Conservation (phyloP, 2,329 filamentous ascomycete species). For the Xenosphaeropsis pyriputrescens region DNA sequence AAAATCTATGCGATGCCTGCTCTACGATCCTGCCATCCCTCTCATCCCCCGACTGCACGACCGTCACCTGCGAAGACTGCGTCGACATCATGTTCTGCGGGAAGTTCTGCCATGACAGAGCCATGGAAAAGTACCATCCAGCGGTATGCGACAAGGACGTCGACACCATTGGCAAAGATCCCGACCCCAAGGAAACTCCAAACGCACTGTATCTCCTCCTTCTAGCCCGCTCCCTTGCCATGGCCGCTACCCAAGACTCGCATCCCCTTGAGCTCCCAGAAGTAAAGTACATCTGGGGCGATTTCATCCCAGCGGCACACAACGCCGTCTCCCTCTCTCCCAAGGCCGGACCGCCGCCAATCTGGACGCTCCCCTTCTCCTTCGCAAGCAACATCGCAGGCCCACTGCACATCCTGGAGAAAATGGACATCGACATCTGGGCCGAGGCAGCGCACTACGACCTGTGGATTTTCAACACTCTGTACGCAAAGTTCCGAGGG, state of each 20-base stretch:
- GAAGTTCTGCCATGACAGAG: constrained; percentile 39
- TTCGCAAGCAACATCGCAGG: constrained; percentile 63
- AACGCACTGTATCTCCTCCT: constrained; percentile 49
- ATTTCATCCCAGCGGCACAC: constrained; percentile 37
- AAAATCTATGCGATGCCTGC: constrained; percentile 81
- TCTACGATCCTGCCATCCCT: constrained; percentile 56
- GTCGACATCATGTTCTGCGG: constrained; percentile 54
- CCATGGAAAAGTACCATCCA: constrained; percentile 45
- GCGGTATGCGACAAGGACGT: constrained; percentile 52
- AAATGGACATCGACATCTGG: constrained; percentile 73
- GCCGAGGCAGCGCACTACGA: constrained; percentile 43
- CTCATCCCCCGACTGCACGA: constrained; percentile 24
- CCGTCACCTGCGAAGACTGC: constrained; percentile 43
- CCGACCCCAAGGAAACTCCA: constrained; percentile 41
- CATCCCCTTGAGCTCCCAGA: constrained; percentile 51
- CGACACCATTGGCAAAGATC: constrained; percentile 50
- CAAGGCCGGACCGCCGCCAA: constrained; percentile 39
- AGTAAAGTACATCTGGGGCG: constrained; percentile 56
- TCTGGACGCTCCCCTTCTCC: constrained; percentile 62
- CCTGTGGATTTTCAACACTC: constrained; percentile 76
- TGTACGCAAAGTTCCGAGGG: constrained; percentile 85
- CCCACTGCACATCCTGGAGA: constrained; percentile 65
- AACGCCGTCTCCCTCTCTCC: constrained; percentile 39
- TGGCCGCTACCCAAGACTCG: constrained; percentile 41
- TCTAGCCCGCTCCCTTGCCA: constrained; percentile 46